A percentile compares a stretch with the other conserved stretches of the same genome.
phyloP scores from a whole-genome alignment of 768 basidiomycete species.

The Lactarius pseudohatsudake region DNA sequence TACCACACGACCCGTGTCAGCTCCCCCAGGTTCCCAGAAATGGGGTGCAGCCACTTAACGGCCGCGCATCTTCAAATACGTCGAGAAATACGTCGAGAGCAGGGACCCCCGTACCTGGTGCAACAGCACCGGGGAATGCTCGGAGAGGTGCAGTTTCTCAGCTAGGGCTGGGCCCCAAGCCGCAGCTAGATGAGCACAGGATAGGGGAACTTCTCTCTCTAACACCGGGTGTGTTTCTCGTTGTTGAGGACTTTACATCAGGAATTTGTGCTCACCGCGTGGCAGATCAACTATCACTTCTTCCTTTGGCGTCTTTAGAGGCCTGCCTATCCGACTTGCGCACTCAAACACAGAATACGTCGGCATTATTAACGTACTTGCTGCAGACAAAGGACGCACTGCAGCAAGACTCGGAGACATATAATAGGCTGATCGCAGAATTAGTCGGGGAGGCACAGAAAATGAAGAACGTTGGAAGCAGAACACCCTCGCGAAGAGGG shows the following conservation, averaged over 20 bases:
- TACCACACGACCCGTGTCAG: conserved; percentile 76
- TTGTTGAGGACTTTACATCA: neutral
- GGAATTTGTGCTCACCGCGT: neutral
- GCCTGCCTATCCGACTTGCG: conserved; percentile 66
- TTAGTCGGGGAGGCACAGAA: conserved; percentile 91
- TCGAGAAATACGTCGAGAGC: conserved; percentile 59
- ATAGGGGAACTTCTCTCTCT: conserved; percentile 66
- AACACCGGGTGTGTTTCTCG: conserved; percentile 54
- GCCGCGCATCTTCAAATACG: conserved; percentile 40
- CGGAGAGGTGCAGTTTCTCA: conserved; percentile 39
- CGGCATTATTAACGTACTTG: conserved; percentile 73
- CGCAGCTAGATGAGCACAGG: conserved; percentile 64
- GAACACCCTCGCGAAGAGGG: conserved; percentile 47
- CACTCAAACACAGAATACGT: conserved; percentile 70
- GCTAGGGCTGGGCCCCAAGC: conserved; percentile 70
- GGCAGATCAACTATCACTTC: conserved; percentile 70
- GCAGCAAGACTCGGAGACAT: conserved; percentile 86
- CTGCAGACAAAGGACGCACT: conserved; percentile 78
- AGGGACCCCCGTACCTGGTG: conserved; percentile 42
- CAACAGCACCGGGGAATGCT: conserved; percentile 40
- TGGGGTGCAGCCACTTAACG: conserved; percentile 36
- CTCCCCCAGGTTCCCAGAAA: conserved; percentile 65
- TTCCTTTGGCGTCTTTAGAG: conserved; percentile 68
- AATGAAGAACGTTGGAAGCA: conserved; percentile 64
- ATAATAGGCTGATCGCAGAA: conserved; percentile 88